These are phyloP conservation scores for Sanghuangporus sanghuang DNA, from an alignment of 1,284 basidiomycete genomes.

Conservation along the genomic window DNA sequence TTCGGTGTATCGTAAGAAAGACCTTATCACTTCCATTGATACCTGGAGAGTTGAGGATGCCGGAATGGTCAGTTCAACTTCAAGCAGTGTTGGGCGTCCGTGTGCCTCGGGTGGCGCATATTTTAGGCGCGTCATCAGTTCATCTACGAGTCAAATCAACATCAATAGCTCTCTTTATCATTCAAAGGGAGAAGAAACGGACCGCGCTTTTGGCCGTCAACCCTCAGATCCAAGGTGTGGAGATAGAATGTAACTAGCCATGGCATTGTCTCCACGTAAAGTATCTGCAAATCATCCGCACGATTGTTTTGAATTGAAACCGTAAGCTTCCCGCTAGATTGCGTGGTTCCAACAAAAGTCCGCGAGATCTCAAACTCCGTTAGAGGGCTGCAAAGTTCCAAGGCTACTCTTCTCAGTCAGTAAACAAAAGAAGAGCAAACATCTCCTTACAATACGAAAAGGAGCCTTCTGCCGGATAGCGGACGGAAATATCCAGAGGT, in stretches of 20 bases:
- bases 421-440: constrained; percentile 3
- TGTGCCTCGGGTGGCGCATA: constrained; percentile 71
- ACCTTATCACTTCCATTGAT: constrained; percentile 74
- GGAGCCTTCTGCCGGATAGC: constrained; percentile 44
- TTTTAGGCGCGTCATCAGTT: constrained; percentile 54
- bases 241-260: constrained; percentile 90
- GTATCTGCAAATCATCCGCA: constrained; percentile 42
- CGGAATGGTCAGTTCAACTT: constrained; percentile 68
- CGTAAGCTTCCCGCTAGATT: constrained; percentile 70
- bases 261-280: constrained; percentile 91
- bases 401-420: constrained; percentile 27
- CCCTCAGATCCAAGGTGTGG: constrained; percentile 63
- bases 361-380: constrained; percentile 63
- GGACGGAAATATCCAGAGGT: constrained; percentile 50
- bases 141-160: constrained; percentile 36
- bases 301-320: constrained; percentile 68
- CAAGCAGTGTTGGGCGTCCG: constrained; percentile 68
- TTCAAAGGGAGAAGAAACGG: constrained; percentile 23
- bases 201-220: constrained; percentile 38
- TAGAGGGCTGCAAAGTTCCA: constrained; percentile 26
- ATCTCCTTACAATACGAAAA: constrained; percentile 53
- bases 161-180: neutral
- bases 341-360: constrained; percentile 70
- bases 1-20: constrained; percentile 90
- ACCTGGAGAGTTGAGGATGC: constrained; percentile 60